A percentile compares a stretch with the other conserved stretches of the same genome.
Conservation (phyloP, 345 rosid species). For the Murraya paniculata region DNA sequence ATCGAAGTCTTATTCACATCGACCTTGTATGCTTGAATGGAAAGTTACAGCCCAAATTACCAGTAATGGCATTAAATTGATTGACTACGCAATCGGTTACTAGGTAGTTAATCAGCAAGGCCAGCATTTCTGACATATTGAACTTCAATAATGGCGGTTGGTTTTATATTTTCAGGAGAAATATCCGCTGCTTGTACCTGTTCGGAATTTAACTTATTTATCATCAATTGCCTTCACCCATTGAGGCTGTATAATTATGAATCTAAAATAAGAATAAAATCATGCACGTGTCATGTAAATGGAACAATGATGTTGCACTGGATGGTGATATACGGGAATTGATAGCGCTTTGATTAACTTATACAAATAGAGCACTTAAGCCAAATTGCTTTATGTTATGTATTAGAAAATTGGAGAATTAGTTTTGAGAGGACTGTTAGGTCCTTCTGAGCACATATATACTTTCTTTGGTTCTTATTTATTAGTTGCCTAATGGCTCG, state of each 20-base stretch:
- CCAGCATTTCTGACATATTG: background rate
- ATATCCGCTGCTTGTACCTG: background rate
- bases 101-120: background rate
- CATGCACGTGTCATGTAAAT: background rate
- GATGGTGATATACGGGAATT: background rate
- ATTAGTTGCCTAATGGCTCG: background rate
- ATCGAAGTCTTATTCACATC: background rate
- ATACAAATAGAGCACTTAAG: background rate
- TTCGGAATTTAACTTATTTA: background rate
- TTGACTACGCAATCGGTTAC: background rate
- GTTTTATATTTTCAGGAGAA: background rate
- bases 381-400: background rate
- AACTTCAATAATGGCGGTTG: background rate
- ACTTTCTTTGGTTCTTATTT: background rate
- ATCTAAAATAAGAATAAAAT: background rate
- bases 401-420: background rate
- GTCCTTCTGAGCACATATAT: background rate
- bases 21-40: background rate
- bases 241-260: background rate
- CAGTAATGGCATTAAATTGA: background rate
- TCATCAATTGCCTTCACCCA: background rate
- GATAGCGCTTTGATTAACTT: background rate
- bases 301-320: background rate
- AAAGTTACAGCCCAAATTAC: background rate
- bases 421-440: background rate